phyloP scores from a whole-genome alignment of 2,329 filamentous ascomycete species.

The Sclerotinia nivalis region DNA sequence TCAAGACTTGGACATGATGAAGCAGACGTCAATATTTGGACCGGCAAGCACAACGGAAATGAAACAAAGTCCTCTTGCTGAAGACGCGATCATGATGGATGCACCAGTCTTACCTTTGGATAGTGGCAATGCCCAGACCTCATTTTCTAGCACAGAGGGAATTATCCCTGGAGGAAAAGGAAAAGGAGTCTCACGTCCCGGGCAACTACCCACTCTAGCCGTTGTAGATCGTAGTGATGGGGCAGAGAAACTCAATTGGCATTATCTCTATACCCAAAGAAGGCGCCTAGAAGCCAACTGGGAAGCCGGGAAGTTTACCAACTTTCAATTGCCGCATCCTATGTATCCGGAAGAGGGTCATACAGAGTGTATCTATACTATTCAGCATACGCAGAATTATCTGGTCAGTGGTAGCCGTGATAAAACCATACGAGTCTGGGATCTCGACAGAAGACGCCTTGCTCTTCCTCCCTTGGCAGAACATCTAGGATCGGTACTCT shows the following conservation, averaged over 20 bases:
- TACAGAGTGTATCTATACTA: slow-evolving; percentile 88
- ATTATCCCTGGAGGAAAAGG: slow-evolving; percentile 5
- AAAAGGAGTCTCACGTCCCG: slow-evolving; percentile 4
- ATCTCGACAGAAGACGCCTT: slow-evolving; percentile 74
- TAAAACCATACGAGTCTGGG: slow-evolving; percentile 84
- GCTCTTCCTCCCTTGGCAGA: slow-evolving; percentile 70
- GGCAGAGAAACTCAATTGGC: slow-evolving; percentile 78
- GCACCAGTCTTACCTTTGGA: neutral
- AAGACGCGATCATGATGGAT: slow-evolving; percentile 22
- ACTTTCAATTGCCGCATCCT: slow-evolving; percentile 89
- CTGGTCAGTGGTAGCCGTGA: slow-evolving; percentile 94
- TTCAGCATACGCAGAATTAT: slow-evolving; percentile 83
- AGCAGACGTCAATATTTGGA: slow-evolving; percentile 37
- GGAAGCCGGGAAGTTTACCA: slow-evolving; percentile 76
- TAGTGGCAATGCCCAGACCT: neutral
- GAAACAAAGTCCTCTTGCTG: slow-evolving; percentile 15
- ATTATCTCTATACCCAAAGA: slow-evolving; percentile 87
- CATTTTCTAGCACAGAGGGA: neutral
- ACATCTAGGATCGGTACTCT: slow-evolving; percentile 85
- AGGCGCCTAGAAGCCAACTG: slow-evolving; percentile 86
- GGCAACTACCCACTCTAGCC: slow-evolving; percentile 42
- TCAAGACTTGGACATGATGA: slow-evolving; percentile 51
- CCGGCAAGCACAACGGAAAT: slow-evolving; percentile 17
- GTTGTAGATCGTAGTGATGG: slow-evolving; percentile 53
- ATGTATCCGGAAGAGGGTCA: slow-evolving; percentile 79